Evolutionary conservation across 176 grass and related monocot species (phyloP), one percentile per base, ranked within the genome.

Genomic region (Saccharum officinarum): DNA sequence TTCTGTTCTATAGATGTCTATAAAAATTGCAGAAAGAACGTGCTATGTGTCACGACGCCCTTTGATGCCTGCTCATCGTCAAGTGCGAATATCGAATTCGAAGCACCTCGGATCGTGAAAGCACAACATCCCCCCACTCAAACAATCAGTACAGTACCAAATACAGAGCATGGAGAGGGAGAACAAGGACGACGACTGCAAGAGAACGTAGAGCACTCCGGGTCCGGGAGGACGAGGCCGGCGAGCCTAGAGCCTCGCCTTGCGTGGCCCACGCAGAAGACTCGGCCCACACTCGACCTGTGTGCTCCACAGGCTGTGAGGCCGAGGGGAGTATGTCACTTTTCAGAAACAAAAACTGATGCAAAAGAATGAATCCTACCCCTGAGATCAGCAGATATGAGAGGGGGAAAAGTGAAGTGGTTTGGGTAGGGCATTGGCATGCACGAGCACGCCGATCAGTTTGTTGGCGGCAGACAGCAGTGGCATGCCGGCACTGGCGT

Each of bases 31-130:
- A 79, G 54, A 59, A 46, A 66, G 31, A 26, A 61, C 95, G 91
- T 98, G 95, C 95, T 95, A 77, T 95, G 95, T 33, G 95, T 98
- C 39, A 98, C 91, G 17, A 98, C 93, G 8, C 95, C 93, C 90
- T 90, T 95, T 6, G 87, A 87, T 20, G 93, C 95, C 89, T 90
- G 75, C 3, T 75, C 78, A 55, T 92, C 89, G 42, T 91, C 80
- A 79, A 95, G 95, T 2, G 95, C 89, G 26, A 98, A 95, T 86
- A 98, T 89, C 12, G 95, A 88, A 95, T 98, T 98, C 15, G 95
- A 95, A 61, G 95, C 95, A 22, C 95, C 95, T 57, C 93, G 77
- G 72, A 98, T 93, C 90, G 95, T 98, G 83, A 98, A 98, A 79
- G 20, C 31, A 57, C 34, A 23, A 18, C 18, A 57, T 55, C 22